Evolutionary conservation across 768 basidiomycete species (phyloP), one percentile per base, ranked within the genome.

Genomic region (Albatrellus ellisii): DNA sequence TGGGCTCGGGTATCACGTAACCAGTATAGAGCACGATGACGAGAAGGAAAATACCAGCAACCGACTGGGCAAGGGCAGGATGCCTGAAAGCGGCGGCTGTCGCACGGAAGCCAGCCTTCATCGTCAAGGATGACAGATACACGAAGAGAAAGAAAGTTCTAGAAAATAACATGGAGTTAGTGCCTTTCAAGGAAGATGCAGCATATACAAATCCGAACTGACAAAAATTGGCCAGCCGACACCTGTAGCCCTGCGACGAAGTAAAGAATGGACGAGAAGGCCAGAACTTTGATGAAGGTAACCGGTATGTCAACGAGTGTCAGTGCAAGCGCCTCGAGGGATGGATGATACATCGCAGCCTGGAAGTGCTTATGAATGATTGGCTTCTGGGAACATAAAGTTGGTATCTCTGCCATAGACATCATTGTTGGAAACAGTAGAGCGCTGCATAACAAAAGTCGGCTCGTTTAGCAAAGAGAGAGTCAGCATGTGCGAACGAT

Each of bases 61-160:
- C 46, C 10, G 78, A 67, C 49, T 77, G 76, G 5, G 80, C 79
- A 0, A 74, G 69, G 0, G 79, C 73, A 41, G 73, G 70, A 6
- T 66, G 62, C 34, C 65, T 64, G 52, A 79, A 76, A 4, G 65
- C 65, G 0, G 81, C 75, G 0, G 78, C 77, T 7, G 82, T 50
- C 0, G 66, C 64, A 22, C 86, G 68, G 68, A 87, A 92, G 67
- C 78, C 77, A 0, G 74, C 76, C 56, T 79, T 79, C 72, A 88
- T 79, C 6, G 75, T 59, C 21, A 86, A 41, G 26, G 77, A 68
- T 44, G 77, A 68, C 2, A 65, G 57, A 38, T 75, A 65, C 17
- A 75, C 49, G 46, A 77, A 72, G n/a, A 86, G 54, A 54, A 72
- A 68, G 56, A 69, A 76, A 17, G 66, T 71, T 53, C 79, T 81